Conservation (phyloP, 139 green algal species). For the Chloropicon primus region DNA sequence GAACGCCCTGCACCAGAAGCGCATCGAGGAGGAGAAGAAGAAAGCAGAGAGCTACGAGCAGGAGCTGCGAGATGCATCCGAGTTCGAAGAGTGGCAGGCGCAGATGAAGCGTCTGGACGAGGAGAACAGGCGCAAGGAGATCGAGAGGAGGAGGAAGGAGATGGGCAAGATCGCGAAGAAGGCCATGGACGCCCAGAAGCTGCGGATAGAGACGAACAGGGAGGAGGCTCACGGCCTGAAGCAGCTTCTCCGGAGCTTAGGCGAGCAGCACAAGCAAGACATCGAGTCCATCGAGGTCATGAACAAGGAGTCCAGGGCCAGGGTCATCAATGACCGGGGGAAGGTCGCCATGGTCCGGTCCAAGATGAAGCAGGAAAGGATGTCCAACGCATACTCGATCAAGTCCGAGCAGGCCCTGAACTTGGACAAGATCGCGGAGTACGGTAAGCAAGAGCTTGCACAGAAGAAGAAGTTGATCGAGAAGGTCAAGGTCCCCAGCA, state of each 20-base stretch:
- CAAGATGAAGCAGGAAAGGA: slow-evolving; percentile 8
- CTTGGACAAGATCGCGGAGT: slow-evolving; percentile 15
- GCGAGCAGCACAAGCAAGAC: slow-evolving; percentile 21
- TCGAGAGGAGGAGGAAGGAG: slow-evolving; percentile 37
- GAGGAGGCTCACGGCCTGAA: slow-evolving; percentile 19
- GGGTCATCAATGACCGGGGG: slow-evolving; percentile 18
- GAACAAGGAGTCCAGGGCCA: slow-evolving; percentile 22
- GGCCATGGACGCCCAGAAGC: slow-evolving; percentile 22
- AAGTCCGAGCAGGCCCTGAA: slow-evolving; percentile 29
- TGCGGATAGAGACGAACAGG: slow-evolving; percentile 15
- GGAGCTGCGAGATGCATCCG: slow-evolving; percentile 40
- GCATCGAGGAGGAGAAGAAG: slow-evolving; percentile 48
- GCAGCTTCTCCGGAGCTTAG: neutral
- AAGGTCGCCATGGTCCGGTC: slow-evolving; percentile 21
- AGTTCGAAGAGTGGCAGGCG: slow-evolving; percentile 33
- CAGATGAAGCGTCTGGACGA: slow-evolving; percentile 1
- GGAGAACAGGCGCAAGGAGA: neutral
- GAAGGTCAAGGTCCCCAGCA: slow-evolving; percentile 25
- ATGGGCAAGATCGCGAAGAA: slow-evolving; percentile 30
- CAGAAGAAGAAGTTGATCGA: slow-evolving; percentile 21
- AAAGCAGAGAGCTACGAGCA: slow-evolving; percentile 45
- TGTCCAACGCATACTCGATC: slow-evolving; percentile 22
- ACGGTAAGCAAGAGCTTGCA: slow-evolving; percentile 25
- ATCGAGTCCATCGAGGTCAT: slow-evolving; percentile 26
- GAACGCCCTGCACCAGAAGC: slow-evolving; percentile 52